Evolutionary conservation across 1,284 basidiomycete genomes (phyloP).

Genomic region (Irpex sp.): DNA sequence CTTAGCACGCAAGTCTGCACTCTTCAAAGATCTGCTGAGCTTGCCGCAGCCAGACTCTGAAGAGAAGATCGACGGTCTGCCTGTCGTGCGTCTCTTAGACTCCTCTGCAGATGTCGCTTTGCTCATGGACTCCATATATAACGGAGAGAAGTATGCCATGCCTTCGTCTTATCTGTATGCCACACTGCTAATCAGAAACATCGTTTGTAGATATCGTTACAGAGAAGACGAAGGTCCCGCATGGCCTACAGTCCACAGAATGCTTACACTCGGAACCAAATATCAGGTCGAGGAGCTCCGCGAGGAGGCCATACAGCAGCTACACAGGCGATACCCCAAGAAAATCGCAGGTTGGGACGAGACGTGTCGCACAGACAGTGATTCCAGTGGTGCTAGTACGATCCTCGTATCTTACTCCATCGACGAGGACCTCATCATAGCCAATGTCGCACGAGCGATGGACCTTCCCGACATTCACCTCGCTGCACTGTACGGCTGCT

Average conservation of each 20-base stretch:
- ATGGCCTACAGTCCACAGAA: conserved; percentile 6
- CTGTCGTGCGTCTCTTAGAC: conserved; percentile 8
- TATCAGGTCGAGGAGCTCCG: conserved; percentile 12
- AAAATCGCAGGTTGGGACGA: conserved; percentile 11
- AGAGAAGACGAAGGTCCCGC: conserved; percentile 8
- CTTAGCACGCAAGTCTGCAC: conserved; percentile 8
- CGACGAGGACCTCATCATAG: conserved; percentile 11
- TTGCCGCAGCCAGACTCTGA: conserved; percentile 8
- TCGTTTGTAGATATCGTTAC: conserved; percentile 6
- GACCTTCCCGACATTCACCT: conserved; percentile 11
- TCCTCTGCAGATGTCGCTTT: conserved; percentile 3
- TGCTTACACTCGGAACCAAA: conserved; percentile 8
- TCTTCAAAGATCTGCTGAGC: conserved; percentile 11
- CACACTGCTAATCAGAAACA: not conserved
- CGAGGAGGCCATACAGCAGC: conserved; percentile 11
- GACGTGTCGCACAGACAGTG: conserved; percentile 8
- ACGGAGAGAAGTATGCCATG: conserved; percentile 5
- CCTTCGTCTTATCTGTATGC: not conserved
- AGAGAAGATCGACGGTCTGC: conserved; percentile 11
- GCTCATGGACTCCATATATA: conserved; percentile 11
- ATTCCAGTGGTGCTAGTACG: conserved; percentile 4
- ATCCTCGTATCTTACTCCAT: conserved; percentile 10
- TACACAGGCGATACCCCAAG: conserved; percentile 9
- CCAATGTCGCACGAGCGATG: conserved; percentile 9
- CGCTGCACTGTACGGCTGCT: conserved; percentile 12